Evolutionary conservation across 1,284 basidiomycete species (phyloP).

Genomic region (Melampsora abietis-canadensis): DNA sequence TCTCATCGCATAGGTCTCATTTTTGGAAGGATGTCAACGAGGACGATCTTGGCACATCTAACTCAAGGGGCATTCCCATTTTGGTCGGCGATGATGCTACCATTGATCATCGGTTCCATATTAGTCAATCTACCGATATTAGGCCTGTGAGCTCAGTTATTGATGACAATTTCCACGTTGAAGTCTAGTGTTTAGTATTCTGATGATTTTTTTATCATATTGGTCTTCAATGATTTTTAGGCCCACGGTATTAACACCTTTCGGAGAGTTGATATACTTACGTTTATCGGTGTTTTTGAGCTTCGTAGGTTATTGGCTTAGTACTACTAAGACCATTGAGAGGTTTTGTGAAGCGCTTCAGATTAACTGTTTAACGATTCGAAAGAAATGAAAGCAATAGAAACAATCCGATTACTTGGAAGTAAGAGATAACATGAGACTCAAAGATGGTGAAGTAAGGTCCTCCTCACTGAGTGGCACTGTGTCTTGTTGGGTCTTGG

Average conservation of each 20-base stretch:
- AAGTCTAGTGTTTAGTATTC: too few relatives aligned
- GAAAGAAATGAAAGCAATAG: neutral
- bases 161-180: neutral
- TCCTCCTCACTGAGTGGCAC: too few relatives aligned
- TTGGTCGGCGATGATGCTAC: slow-evolving; percentile 25
- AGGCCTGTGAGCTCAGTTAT: slow-evolving; percentile 18
- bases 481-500: too few relatives aligned
- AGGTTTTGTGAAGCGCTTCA: slow-evolving; percentile 31
- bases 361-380: slow-evolving; percentile 39
- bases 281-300: slow-evolving; percentile 33
- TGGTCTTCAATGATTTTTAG: neutral
- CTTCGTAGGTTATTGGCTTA: slow-evolving; percentile 17
- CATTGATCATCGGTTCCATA: slow-evolving; percentile 27
- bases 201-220: neutral
- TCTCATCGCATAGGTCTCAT: slow-evolving; percentile 18
- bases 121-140: slow-evolving; percentile 30
- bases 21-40: slow-evolving; percentile 35
- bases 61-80: slow-evolving; percentile 34
- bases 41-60: slow-evolving; percentile 35
- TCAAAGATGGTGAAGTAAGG: too few relatives aligned
- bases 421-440: too few relatives aligned
- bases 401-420: too few relatives aligned
- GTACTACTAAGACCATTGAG: slow-evolving; percentile 28
- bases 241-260: slow-evolving; percentile 31
- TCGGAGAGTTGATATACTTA: slow-evolving; percentile 30